These are phyloP conservation scores for Xylaria sp. DNA, from an alignment of 2,329 filamentous ascomycete species.

Conservation along the genomic window DNA sequence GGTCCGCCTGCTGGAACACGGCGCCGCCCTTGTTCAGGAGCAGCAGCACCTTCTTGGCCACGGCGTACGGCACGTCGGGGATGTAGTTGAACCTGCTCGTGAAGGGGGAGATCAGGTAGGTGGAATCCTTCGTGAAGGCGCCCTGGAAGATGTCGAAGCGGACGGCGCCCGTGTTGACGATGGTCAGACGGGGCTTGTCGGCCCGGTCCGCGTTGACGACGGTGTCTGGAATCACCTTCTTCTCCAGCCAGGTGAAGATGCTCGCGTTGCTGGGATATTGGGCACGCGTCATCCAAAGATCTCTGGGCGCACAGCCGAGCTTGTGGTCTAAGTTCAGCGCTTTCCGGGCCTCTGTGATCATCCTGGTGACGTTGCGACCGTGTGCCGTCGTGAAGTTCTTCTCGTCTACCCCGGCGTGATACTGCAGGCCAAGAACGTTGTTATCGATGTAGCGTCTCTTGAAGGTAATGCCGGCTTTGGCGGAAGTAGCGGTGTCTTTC, in stretches of 20 bases:
- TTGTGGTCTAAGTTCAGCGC: slow-evolving; percentile 76
- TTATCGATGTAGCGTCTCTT: slow-evolving; percentile 90
- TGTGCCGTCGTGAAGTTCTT: slow-evolving; percentile 79
- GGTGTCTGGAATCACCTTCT: slow-evolving; percentile 76
- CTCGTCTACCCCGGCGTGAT: slow-evolving; percentile 79
- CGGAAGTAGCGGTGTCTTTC: slow-evolving; percentile 44
- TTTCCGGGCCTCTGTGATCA: slow-evolving; percentile 76
- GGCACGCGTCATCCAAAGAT: slow-evolving; percentile 83
- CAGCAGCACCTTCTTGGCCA: slow-evolving; percentile 74
- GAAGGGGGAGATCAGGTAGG: slow-evolving; percentile 89
- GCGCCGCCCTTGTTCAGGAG: slow-evolving; percentile 66
- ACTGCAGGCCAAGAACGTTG: slow-evolving; percentile 84
- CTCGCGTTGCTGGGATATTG: slow-evolving; percentile 78
- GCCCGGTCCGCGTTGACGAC: slow-evolving; percentile 67
- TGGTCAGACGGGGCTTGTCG: slow-evolving; percentile 72
- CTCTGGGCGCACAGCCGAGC: slow-evolving; percentile 84
- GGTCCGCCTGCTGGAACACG: slow-evolving; percentile 55
- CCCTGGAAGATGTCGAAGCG: slow-evolving; percentile 97
- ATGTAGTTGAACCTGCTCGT: slow-evolving; percentile 80
- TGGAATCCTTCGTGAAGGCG: slow-evolving; percentile 86
- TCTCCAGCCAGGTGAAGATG: slow-evolving; percentile 83
- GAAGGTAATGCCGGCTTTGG: slow-evolving; percentile 65
- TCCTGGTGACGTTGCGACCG: slow-evolving; percentile 75
- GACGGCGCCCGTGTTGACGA: slow-evolving; percentile 90
- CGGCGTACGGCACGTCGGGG: slow-evolving; percentile 80